Evolutionary conservation across 2,329 filamentous ascomycete species (phyloP).

Genomic region (Cryphonectria nitschkei): DNA sequence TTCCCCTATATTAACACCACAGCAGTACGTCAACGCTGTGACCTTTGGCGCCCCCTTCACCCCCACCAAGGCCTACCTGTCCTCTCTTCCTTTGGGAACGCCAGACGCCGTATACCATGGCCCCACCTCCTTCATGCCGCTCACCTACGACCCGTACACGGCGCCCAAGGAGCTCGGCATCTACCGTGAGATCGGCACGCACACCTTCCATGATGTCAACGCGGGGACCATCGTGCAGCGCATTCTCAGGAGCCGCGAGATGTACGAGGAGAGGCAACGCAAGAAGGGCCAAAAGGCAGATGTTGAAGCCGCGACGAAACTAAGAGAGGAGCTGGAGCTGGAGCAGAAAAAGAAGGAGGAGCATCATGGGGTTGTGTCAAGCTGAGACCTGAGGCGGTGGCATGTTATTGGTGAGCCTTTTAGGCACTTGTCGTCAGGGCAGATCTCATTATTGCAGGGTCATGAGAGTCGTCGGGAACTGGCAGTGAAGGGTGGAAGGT

Average conservation of each 20-base stretch:
- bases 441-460: not conserved
- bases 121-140: conserved; percentile 87
- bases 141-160: conserved; percentile 79
- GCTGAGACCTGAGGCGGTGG: not conserved
- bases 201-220: conserved; percentile 78
- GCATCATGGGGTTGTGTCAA: not conserved
- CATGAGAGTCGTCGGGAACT: too few relatives aligned
- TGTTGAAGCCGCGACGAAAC: conserved; percentile 68
- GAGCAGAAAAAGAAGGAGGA: conserved; percentile 56
- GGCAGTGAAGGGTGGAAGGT: not conserved
- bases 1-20: conserved; percentile 30
- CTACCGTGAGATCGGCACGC: conserved; percentile 75
- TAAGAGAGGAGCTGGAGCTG: conserved; percentile 65
- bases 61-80: conserved; percentile 78
- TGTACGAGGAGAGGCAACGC: conserved; percentile 90
- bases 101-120: conserved; percentile 91
- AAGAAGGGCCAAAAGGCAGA: conserved; percentile 87
- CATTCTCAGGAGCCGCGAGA: conserved; percentile 82
- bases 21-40: conserved; percentile 81
- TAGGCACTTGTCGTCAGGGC: not conserved
- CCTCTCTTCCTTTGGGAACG: conserved; percentile 71
- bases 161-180: conserved; percentile 82
- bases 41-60: conserved; percentile 90
- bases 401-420: not conserved
- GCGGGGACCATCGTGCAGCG: conserved; percentile 77